Base-by-base conservation (phyloP, 208 protist species). In the Leishmania turanica region DNA sequence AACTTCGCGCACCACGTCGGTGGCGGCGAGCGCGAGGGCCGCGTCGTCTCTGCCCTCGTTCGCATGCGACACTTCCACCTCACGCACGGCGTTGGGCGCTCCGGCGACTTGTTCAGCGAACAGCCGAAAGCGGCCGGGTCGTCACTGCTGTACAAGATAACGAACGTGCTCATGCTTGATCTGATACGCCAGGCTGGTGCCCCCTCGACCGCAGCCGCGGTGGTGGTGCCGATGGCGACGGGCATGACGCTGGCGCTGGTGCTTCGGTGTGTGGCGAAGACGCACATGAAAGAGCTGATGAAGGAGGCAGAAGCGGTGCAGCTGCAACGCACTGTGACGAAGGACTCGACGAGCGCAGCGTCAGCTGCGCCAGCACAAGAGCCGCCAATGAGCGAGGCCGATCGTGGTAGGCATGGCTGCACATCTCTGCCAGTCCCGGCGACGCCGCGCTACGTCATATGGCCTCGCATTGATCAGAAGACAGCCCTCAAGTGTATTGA, bases 81-180 rank as follows among this genome's bases (percentile, higher is more conserved):
- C 60, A 81, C 90, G 31, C 99, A 99, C 87, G 99, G 99, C 56
- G 96, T 99, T 47, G 99, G 99, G 49, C 92, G 99, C 27, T 98
- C 91, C 42, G 99, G 98, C 40, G 98, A 99, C 85, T 78, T 99
- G 37, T 88, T 85, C 9, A 97, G 92, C 49, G 92, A 97, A 56
- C 99, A 99, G 89, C 99, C 99, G 11, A 99, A 99, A 86, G 99
- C 99, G 8, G 98, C 98, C 3, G 99, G 99, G 1, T 99, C 97
- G 11, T 99, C 97, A 45, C 83, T 99, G 6, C 47, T 99, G 40
- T 91, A 95, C 76, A 83, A 92, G 65, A 71, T 99, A 11, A 96
- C 93, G 40, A 99, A 99, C 81, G 62, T 79, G n/a, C 64, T 99
- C n/a, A 88, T 96, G 47, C 77, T 98, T 0, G 91, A 99, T 73